Conservation (phyloP, 345 rosid genomes). For the Geranium rotundifolium region DNA sequence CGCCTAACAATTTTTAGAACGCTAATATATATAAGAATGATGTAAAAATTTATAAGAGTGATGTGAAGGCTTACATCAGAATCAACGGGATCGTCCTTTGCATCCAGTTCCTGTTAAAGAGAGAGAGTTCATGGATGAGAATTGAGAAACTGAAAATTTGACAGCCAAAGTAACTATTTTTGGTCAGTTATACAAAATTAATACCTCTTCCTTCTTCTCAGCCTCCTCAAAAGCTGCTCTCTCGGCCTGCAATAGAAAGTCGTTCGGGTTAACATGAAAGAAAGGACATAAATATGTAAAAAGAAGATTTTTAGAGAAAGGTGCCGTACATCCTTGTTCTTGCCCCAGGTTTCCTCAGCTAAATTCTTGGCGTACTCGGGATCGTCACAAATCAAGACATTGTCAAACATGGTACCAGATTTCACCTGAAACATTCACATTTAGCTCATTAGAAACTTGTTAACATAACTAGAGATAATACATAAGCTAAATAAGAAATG, state of each 20-base stretch:
- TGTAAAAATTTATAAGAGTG: not conserved
- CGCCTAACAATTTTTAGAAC: too few species aligned
- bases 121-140: slow-evolving; percentile 8
- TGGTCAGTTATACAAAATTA: not conserved
- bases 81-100: slow-evolving; percentile 49
- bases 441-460: not conserved
- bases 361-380: slow-evolving; percentile 73
- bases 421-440: slow-evolving; percentile 44
- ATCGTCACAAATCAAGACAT: slow-evolving; percentile 69
- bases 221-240: slow-evolving; percentile 92
- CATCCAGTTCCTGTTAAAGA: slow-evolving; percentile 55
- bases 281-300: not conserved
- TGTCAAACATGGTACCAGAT: slow-evolving; percentile 92
- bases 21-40: too few species aligned
- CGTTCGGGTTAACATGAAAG: slow-evolving; percentile 10
- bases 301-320: not conserved
- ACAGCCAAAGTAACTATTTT: not conserved
- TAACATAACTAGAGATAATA: not conserved
- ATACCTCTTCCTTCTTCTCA: slow-evolving; percentile 86
- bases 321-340: slow-evolving; percentile 70
- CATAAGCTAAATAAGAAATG: not conserved
- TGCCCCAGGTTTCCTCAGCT: slow-evolving; percentile 95
- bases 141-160: not conserved
- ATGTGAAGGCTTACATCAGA: slow-evolving; percentile 54
- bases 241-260: slow-evolving; percentile 55